These are phyloP conservation scores for Sclerotinia subarctica DNA, from an alignment of 2,329 filamentous ascomycete genomes.

Conservation along the genomic window DNA sequence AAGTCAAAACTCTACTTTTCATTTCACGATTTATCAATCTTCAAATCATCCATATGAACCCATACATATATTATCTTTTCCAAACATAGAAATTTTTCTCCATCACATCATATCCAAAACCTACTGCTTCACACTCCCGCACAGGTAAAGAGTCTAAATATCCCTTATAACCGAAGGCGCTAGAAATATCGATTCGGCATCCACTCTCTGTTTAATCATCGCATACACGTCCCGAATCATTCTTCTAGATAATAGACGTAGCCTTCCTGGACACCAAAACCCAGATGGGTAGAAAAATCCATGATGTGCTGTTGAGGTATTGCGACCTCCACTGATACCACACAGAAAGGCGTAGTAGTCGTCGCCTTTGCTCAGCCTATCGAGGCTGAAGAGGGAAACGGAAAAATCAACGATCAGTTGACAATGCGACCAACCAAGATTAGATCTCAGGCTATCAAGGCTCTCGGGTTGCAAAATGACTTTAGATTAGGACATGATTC, in stretches of 20 bases:
- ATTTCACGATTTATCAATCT: constrained; percentile 19
- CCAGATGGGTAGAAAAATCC: constrained; percentile 39
- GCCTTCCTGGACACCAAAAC: constrained; percentile 42
- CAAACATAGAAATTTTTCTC: constrained; percentile 38
- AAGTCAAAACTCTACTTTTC: constrained; percentile 16
- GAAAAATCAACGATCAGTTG: constrained; percentile 42
- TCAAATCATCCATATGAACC: constrained; percentile 3
- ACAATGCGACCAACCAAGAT: constrained; percentile 39
- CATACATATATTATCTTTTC: constrained; percentile 22
- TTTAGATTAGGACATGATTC: too few species aligned
- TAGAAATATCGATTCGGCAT: constrained; percentile 47
- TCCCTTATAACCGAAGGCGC: constrained; percentile 46
- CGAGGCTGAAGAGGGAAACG: constrained; percentile 33
- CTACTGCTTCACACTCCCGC: constrained; percentile 42
- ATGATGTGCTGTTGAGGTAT: constrained; percentile 39
- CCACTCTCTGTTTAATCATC: constrained; percentile 43
- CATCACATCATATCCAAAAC: constrained; percentile 37
- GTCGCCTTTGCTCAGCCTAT: constrained; percentile 38
- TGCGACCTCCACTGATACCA: constrained; percentile 38
- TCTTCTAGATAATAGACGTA: too few species aligned
- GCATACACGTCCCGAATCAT: constrained; percentile 46
- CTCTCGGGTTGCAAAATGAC: constrained; percentile 30
- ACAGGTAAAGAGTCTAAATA: constrained; percentile 43
- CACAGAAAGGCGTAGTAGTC: constrained; percentile 37
- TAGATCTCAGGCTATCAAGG: constrained; percentile 31